These are phyloP conservation scores for Cladosporium sp. DNA, from an alignment of 2,329 filamentous ascomycete genomes.

Conservation along the genomic window DNA sequence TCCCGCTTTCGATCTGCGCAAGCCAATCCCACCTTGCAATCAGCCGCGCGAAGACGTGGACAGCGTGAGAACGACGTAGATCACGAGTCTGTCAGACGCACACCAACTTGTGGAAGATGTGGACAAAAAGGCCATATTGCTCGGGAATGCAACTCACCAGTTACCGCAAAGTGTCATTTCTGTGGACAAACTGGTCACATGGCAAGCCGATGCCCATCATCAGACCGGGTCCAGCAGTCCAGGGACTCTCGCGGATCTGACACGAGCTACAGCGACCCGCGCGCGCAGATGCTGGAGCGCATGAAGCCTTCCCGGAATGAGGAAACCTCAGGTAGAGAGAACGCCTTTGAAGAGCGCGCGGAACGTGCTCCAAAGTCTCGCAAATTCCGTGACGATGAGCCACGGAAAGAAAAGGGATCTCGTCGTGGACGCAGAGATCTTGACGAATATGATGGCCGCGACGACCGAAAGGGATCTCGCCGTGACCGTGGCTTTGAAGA, in stretches of 20 bases:
- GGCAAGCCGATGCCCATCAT: slow-evolving; percentile 8
- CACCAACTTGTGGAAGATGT: slow-evolving; percentile 17
- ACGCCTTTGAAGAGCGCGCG: slow-evolving; percentile 13
- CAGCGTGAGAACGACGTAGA: too few species aligned
- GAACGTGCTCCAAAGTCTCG: slow-evolving; percentile 18
- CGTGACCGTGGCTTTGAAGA: slow-evolving; percentile 13
- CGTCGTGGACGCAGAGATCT: slow-evolving; percentile 22
- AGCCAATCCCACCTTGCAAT: too few species aligned
- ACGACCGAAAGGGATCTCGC: slow-evolving; percentile 20
- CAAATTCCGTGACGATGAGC: slow-evolving; percentile 18
- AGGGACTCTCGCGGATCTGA: neutral
- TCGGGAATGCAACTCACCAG: slow-evolving; percentile 16
- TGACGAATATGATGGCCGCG: slow-evolving; percentile 26
- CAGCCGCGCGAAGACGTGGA: neutral
- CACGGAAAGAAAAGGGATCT: slow-evolving; percentile 8
- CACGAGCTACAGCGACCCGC: neutral
- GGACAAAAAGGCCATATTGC: slow-evolving; percentile 20
- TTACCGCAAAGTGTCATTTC: neutral
- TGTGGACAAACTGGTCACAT: slow-evolving; percentile 15
- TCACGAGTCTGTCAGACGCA: too few species aligned
- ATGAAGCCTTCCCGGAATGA: slow-evolving; percentile 9
- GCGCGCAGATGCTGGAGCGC: slow-evolving; percentile 6
- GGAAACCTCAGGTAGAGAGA: slow-evolving; percentile 15
- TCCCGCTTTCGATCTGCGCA: too few species aligned
- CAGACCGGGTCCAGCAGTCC: neutral